Percentiles rank a stretch among this genome's conserved stretches.
Conservation (phyloP, 257 asterid species). For the Penstemon newberryi region DNA sequence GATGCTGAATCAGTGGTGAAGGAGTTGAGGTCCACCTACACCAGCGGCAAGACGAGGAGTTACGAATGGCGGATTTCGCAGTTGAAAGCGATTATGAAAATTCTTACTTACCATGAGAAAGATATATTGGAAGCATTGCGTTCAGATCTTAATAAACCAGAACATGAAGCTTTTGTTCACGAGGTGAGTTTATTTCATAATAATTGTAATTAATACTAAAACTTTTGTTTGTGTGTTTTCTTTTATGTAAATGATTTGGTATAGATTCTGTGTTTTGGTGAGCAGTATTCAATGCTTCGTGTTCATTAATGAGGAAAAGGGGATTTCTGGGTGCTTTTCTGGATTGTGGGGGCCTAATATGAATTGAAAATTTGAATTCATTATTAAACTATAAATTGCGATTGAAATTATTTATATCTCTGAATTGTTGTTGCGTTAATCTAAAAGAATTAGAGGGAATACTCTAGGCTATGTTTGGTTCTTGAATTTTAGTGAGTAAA, state of each 20-base stretch:
- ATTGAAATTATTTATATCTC: not conserved
- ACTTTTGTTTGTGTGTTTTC: not conserved
- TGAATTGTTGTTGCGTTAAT: slow-evolving; percentile 2
- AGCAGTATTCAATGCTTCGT: slow-evolving; percentile 31
- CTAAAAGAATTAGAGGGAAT: not conserved
- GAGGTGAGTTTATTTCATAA: slow-evolving; percentile 47
- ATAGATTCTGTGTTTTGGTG: slow-evolving; percentile 5
- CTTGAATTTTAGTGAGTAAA: too few species aligned
- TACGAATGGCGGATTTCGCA: slow-evolving; percentile 84
- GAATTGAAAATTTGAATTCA: too few species aligned
- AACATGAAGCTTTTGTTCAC: slow-evolving; percentile 60
- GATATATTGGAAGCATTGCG: slow-evolving; percentile 66
- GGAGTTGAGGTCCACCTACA: slow-evolving; percentile 57
- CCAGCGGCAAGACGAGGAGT: slow-evolving; percentile 62
- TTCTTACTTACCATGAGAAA: slow-evolving; percentile 52
- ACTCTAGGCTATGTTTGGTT: too few species aligned
- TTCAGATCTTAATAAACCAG: slow-evolving; percentile 77
- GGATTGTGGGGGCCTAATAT: not conserved
- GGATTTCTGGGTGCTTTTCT: not conserved
- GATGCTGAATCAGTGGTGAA: slow-evolving; percentile 49
- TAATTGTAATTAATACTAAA: too few species aligned
- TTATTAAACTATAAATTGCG: not conserved
- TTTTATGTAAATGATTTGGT: not conserved
- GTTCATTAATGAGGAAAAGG: slow-evolving; percentile 21
- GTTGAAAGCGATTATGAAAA: slow-evolving; percentile 60